phyloP scores from a whole-genome alignment of 495 filamentous ascomycete species.

The Trichoderma asperelloides region DNA sequence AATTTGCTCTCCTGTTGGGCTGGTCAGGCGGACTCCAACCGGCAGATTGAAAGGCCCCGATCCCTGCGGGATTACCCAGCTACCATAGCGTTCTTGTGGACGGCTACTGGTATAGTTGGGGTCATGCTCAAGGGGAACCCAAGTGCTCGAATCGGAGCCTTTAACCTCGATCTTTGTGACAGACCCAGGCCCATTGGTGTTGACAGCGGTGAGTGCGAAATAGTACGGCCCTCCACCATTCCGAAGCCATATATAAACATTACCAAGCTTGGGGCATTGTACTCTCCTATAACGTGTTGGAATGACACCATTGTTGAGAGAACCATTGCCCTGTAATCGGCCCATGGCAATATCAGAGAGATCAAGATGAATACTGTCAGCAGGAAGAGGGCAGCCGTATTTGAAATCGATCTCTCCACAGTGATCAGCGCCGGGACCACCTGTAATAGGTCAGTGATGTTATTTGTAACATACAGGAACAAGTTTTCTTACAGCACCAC shows the following conservation, averaged over 20 bases:
- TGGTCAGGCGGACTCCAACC: background rate
- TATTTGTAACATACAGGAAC: background rate
- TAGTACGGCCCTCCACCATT: conserved; percentile 1
- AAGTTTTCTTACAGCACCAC: background rate
- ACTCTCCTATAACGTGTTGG: conserved; percentile 1
- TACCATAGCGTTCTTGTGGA: conserved; percentile 2
- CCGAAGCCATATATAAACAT: background rate
- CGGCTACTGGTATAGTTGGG: background rate
- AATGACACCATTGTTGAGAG: background rate
- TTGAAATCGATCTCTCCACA: conserved; percentile 3
- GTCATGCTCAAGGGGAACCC: background rate
- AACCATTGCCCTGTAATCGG: background rate
- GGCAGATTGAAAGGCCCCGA: background rate
- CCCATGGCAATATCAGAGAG: conserved; percentile 1
- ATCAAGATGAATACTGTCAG: background rate
- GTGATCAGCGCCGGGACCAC: background rate
- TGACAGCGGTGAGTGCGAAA: background rate
- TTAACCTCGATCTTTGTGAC: background rate
- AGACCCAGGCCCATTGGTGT: background rate
- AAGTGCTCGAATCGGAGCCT: background rate
- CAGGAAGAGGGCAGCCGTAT: background rate
- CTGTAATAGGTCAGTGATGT: background rate
- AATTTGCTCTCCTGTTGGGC: background rate
- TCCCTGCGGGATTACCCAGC: background rate
- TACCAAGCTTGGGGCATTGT: background rate